Conservation (phyloP, 495 filamentous ascomycete genomes). For the Thermothielavioides terrestris region DNA sequence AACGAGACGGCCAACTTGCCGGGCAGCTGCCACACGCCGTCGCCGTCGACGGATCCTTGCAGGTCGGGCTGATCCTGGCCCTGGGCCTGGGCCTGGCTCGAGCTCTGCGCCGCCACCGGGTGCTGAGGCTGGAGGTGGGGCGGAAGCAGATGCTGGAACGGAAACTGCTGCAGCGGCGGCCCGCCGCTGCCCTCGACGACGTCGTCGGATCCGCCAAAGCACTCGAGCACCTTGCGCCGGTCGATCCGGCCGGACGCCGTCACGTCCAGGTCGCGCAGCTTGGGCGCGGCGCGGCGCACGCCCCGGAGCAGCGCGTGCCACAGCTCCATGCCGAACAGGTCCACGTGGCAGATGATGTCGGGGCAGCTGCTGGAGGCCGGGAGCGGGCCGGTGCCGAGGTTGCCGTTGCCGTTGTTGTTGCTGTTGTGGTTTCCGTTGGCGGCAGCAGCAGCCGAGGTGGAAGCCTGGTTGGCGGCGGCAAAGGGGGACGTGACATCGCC, state of each 20-base stretch:
- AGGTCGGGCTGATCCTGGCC: too few species aligned
- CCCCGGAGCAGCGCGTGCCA: conserved; percentile 6
- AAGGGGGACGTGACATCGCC: too few species aligned
- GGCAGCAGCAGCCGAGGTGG: not conserved
- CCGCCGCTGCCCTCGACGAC: not conserved
- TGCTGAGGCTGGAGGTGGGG: too few species aligned
- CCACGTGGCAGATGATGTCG: not conserved
- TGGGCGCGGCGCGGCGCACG: not conserved
- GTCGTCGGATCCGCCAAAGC: not conserved
- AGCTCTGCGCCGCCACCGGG: too few species aligned
- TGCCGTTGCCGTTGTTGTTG: not conserved
- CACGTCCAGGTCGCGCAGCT: conserved; percentile 12
- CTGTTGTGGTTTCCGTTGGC: not conserved
- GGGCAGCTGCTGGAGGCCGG: not conserved
- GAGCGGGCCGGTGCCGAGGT: not conserved
- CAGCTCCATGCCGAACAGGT: conserved; percentile 9
- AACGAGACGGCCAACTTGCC: conserved; percentile 11
- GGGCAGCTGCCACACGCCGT: conserved; percentile 4
- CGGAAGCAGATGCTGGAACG: too few species aligned
- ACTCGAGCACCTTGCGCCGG: not conserved
- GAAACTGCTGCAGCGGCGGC: not conserved
- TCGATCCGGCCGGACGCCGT: conserved; percentile 5
- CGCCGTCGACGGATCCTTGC: too few species aligned
- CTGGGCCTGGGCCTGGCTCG: too few species aligned
- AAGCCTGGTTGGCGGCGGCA: not conserved